Evolutionary conservation across 2,329 filamentous ascomycete species (phyloP).

Genomic region (Claviceps arundinis): DNA sequence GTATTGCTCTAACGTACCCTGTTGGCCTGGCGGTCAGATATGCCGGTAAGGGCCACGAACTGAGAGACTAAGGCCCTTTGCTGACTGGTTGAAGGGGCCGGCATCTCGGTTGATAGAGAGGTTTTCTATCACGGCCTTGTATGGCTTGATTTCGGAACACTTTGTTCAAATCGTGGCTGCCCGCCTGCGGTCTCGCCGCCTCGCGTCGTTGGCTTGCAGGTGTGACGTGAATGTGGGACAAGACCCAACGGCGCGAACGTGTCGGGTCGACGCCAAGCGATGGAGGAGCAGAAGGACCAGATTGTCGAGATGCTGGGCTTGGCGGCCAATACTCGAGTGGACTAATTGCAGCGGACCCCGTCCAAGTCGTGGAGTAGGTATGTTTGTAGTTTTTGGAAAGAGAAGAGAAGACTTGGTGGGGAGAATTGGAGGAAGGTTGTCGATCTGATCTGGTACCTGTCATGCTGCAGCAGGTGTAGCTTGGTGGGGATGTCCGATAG

Average conservation of each 20-base stretch:
- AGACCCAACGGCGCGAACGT: background rate
- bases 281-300: background rate
- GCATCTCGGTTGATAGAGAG: constrained; percentile 18
- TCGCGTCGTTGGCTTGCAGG: background rate
- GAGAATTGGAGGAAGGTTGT: background rate
- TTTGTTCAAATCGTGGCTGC: background rate
- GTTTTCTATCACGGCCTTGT: background rate
- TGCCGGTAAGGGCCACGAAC: constrained; percentile 31
- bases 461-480: constrained; percentile 1
- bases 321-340: background rate
- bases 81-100: constrained; percentile 22
- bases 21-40: constrained; percentile 28
- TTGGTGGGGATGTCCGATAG: constrained; percentile 7
- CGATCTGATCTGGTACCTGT: background rate
- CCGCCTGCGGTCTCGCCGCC: background rate
- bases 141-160: background rate
- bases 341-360: background rate
- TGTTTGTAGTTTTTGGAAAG: background rate
- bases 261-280: background rate
- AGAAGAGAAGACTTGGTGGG: constrained; percentile 1
- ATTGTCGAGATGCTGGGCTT: background rate
- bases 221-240: background rate
- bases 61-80: constrained; percentile 28
- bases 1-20: constrained; percentile 24
- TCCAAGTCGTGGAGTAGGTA: background rate